Evolutionary conservation across 164 flowering plant species (phyloP).

Genomic region (Akebia trifoliata): DNA sequence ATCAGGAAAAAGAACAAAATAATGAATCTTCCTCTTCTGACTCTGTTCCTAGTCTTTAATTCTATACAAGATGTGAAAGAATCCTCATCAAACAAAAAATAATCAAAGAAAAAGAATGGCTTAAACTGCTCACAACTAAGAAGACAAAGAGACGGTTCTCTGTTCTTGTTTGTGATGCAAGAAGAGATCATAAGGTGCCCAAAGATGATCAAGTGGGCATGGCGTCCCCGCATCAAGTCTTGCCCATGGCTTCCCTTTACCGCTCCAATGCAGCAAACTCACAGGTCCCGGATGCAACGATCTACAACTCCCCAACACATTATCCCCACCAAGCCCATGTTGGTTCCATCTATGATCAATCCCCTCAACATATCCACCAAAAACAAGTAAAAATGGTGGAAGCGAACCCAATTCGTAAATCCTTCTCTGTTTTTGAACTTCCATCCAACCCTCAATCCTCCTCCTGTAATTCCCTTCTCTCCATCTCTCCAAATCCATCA

Average conservation of each 20-base stretch:
- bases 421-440: slow-evolving; percentile 50
- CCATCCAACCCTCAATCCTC: slow-evolving; percentile 72
- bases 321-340: slow-evolving; percentile 89
- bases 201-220: slow-evolving; percentile 55
- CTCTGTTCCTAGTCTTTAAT: too few relatives aligned
- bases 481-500: slow-evolving; percentile 66
- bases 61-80: too few relatives aligned
- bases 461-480: slow-evolving; percentile 44
- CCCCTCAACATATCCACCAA: slow-evolving; percentile 62
- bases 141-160: too few relatives aligned
- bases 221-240: slow-evolving; percentile 52
- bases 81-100: too few relatives aligned
- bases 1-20: too few relatives aligned
- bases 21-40: too few relatives aligned
- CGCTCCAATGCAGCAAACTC: too few relatives aligned
- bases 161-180: slow-evolving; percentile 8
- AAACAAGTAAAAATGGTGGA: slow-evolving; percentile 65
- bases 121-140: slow-evolving; percentile 13
- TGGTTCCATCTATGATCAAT: too few relatives aligned
- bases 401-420: slow-evolving; percentile 77
- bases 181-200: slow-evolving; percentile 72
- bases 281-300: slow-evolving; percentile 74
- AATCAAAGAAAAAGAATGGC: slow-evolving; percentile 5
- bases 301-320: slow-evolving; percentile 59
- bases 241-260: slow-evolving; percentile 84